A percentile compares a stretch with the other conserved stretches of the same genome.
phyloP scores from a whole-genome alignment of 2,329 filamentous ascomycete genomes.

The Aspergillus novoparasiticus region DNA sequence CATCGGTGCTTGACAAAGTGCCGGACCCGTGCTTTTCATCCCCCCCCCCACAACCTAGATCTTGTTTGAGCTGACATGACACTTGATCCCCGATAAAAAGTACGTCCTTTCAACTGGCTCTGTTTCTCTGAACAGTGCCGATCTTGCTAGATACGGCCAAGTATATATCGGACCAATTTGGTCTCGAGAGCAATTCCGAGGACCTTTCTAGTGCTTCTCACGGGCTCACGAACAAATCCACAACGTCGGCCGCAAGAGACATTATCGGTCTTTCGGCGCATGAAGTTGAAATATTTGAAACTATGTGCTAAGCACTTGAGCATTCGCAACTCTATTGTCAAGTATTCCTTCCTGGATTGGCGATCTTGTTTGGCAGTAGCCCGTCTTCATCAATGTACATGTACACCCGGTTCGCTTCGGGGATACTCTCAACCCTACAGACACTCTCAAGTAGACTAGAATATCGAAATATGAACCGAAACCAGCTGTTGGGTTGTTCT shows the following conservation, averaged over 20 bases:
- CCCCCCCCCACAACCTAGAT: not conserved
- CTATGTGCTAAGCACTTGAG: not conserved
- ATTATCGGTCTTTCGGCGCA: not conserved
- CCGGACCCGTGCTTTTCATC: not conserved
- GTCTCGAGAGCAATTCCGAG: not conserved
- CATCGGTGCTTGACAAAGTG: not conserved
- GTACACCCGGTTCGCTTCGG: not conserved
- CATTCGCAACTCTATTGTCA: not conserved
- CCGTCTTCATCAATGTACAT: not conserved
- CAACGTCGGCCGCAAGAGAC: not conserved
- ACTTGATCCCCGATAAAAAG: not conserved
- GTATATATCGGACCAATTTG: not conserved
- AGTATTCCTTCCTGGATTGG: not conserved
- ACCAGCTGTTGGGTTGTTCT: not conserved
- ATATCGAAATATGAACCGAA: no score
- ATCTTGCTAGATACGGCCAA: not conserved
- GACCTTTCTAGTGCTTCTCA: not conserved
- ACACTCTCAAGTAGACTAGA: not conserved
- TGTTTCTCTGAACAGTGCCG: not conserved
- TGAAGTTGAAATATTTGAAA: not conserved
- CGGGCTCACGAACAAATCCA: not conserved
- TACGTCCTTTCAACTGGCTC: not conserved
- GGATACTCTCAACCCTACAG: not conserved
- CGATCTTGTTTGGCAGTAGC: not conserved
- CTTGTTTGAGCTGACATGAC: not conserved